phyloP scores from a whole-genome alignment of 306 rosid species.

The Casuarina equisetifolia region DNA sequence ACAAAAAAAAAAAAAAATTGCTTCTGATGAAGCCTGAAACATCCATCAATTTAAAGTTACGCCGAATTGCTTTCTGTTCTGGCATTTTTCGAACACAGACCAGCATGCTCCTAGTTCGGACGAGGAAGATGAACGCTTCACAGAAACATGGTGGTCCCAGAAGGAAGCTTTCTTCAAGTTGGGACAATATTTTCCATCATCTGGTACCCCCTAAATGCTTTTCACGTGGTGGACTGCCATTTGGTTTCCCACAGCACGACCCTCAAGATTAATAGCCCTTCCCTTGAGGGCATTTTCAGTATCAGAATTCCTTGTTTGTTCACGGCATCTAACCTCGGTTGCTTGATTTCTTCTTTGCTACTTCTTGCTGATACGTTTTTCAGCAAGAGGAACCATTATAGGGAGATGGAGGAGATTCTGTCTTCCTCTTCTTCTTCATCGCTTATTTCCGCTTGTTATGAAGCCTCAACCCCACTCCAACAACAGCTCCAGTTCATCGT shows the following conservation, averaged over 20 bases:
- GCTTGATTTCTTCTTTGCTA: background rate
- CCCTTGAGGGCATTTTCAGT: background rate
- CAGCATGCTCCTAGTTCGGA: too few relatives aligned
- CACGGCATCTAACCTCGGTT: background rate
- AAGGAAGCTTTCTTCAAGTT: too few relatives aligned
- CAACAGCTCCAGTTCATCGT: conserved; percentile 42
- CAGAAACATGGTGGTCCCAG: too few relatives aligned
- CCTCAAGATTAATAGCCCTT: background rate
- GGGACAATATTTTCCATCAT: too few relatives aligned
- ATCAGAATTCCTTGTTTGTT: background rate
- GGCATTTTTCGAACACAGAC: too few relatives aligned
- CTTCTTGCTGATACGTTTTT: background rate
- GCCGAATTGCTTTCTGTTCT: too few relatives aligned
- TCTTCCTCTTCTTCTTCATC: conserved; percentile 26
- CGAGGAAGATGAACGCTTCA: too few relatives aligned
- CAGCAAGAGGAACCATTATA: background rate
- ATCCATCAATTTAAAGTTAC: too few relatives aligned
- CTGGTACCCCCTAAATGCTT: background rate
- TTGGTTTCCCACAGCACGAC: too few relatives aligned
- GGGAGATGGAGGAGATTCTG: conserved; percentile 21
- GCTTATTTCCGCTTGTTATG: background rate
- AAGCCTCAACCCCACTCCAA: conserved; percentile 28
- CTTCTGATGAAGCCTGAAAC: too few relatives aligned
- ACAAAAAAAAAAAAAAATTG: too few relatives aligned
- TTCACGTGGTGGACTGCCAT: background rate